Evolutionary conservation across 805 yeast species (phyloP).

Genomic region (Metschnikowia borealis): DNA sequence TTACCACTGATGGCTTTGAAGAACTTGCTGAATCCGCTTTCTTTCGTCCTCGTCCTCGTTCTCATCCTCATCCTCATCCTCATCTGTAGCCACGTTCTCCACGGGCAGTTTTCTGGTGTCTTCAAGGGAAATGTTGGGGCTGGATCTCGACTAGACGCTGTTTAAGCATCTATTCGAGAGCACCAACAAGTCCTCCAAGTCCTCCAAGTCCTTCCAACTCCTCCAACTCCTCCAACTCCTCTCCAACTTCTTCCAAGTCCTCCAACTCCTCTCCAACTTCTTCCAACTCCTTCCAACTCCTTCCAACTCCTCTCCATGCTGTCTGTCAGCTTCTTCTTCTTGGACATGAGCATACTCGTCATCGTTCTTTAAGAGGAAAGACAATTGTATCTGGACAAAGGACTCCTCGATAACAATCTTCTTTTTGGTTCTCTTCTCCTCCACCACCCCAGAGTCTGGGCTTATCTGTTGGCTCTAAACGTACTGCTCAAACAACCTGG

Average conservation of each 20-base stretch:
- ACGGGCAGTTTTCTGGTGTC: slow-evolving; percentile 9
- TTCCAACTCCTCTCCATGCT: too few species aligned
- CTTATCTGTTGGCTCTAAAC: background rate
- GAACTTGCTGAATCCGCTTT: slow-evolving; percentile 35
- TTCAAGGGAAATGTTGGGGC: slow-evolving; percentile 5
- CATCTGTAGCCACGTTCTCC: slow-evolving; percentile 20
- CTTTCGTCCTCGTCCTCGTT: slow-evolving; percentile 33
- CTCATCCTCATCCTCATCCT: too few species aligned
- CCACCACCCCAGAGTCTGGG: slow-evolving; percentile 16
- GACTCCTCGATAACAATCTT: slow-evolving; percentile 44
- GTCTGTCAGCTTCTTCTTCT: slow-evolving; percentile 27
- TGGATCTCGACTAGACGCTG: slow-evolving; percentile 21
- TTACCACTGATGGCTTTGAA: slow-evolving; percentile 45
- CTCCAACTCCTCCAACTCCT: too few species aligned
- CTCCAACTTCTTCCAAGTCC: too few species aligned
- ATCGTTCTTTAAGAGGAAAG: slow-evolving; percentile 42
- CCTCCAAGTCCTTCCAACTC: too few species aligned
- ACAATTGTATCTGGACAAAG: slow-evolving; percentile 53
- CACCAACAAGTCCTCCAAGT: slow-evolving; percentile 42
- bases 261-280: too few species aligned
- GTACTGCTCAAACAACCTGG: too few species aligned
- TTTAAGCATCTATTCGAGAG: slow-evolving; percentile 42
- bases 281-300: too few species aligned
- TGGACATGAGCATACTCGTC: slow-evolving; percentile 33
- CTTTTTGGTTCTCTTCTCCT: slow-evolving; percentile 27